Evolutionary conservation across 2,329 filamentous ascomycete genomes (phyloP), one percentile per base, ranked within the genome.

Genomic region (Botrytis porri): DNA sequence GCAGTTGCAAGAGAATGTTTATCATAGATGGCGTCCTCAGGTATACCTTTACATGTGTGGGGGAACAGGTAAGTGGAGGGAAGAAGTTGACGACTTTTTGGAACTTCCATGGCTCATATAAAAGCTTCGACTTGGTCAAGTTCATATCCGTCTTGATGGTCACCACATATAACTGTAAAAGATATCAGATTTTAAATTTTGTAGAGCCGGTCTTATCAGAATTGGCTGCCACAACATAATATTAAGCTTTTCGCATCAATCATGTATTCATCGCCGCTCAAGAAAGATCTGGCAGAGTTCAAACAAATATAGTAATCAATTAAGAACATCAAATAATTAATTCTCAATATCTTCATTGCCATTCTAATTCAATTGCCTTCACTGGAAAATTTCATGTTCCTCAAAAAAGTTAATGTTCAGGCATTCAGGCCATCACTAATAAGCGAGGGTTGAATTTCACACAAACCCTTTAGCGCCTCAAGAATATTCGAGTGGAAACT

Each of bases 401-500:
- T n/a, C 18, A 8, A 25, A 37, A n/a, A 51, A 14, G 0, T 14
- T 1, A 4, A 67, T 67, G 1, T 57, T 57, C 29, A 54, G 60
- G 60, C 45, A 71, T 37, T 10, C 12, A 65, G 43, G 59, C 62
- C 37, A 67, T 22, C 22, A 60, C n/a, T 66, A 72, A 66, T 72
- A 72, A 67, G 64, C 70, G 70, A 72, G 70, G 70, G 70, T 67
- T 70, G 69, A 57, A 41, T 59, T 29, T 51, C 61, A 35, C 62
- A 66, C 61, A 72, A 72, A 72, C 70, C 70, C 70, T 72, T 66
- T 72, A 72, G 61, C 62, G 70, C 62, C 64, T 32, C 39, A 64
- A 60, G 64, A 72, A 59, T 72, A 72, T 72, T 72, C 70, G 29
- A 60, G 61, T 41, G 51, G 61, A 54, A 59, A 66, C 54, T 59